Evolutionary conservation across 257 asterid species (phyloP).

Genomic region (Lavandula angustifolia): DNA sequence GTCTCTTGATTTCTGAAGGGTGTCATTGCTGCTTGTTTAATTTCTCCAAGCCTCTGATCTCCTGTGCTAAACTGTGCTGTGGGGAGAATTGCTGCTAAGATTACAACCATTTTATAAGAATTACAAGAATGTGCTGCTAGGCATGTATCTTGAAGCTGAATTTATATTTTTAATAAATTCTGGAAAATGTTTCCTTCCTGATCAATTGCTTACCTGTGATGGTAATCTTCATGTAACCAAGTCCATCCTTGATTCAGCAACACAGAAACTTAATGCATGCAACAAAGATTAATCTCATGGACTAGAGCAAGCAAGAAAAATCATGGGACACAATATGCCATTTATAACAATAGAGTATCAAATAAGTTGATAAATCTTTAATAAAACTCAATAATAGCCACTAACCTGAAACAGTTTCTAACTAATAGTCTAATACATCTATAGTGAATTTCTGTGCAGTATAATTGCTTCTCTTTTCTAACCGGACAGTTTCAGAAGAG

Average conservation of each 20-base stretch:
- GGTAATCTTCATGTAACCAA: not conserved
- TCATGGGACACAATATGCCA: not conserved
- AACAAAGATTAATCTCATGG: not conserved
- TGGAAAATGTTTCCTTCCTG: constrained; percentile 2
- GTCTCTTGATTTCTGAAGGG: constrained; percentile 35
- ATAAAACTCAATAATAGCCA: constrained; percentile 27
- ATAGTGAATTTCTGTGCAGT: constrained; percentile 46
- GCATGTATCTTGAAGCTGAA: constrained; percentile 9
- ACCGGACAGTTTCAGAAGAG: constrained; percentile 31
- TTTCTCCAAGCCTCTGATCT: constrained; percentile 32
- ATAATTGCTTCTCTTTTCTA: constrained; percentile 30
- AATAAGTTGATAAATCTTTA: constrained; percentile 13
- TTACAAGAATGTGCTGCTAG: constrained; percentile 13
- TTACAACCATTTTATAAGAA: constrained; percentile 11
- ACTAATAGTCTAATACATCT: constrained; percentile 35
- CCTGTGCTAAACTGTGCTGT: constrained; percentile 38
- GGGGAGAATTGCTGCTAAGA: constrained; percentile 40
- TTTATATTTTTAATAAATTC: constrained; percentile 3
- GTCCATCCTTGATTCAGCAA: constrained; percentile 3
- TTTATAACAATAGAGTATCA: constrained; percentile 9
- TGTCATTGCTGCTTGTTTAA: constrained; percentile 47
- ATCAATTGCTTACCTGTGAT: not conserved
- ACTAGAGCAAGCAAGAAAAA: not conserved
- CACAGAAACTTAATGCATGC: not conserved
- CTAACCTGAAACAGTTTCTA: constrained; percentile 31